Evolutionary conservation across 2,329 filamentous ascomycete genomes (phyloP), one percentile per base, ranked within the genome.

Genomic region (Diaporthe sp.): DNA sequence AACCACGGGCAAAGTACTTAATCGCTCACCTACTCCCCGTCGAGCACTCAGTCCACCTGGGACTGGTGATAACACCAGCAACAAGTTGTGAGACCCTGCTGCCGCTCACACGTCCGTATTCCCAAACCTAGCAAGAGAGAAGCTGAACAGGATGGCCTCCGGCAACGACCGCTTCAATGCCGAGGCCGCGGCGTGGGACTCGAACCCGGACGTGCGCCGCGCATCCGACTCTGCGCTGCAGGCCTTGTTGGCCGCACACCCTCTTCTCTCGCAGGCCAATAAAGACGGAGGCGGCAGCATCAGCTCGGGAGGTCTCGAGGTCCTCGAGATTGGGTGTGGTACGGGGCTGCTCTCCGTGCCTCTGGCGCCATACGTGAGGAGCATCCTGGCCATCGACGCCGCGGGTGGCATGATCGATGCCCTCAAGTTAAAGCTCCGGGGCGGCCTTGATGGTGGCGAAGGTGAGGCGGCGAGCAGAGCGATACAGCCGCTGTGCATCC

Each of bases 301-400:
- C 70, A 7, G 63, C 78, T 78, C 8, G 72, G 76, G 68, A 44
- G 78, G 81, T 79, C 19, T 86, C 37, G 83, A 88, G 73, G 84
- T 90, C 10, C 86, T 91, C 3, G 89, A 91, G 79, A 85, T 91
- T 25, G 89, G 89, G 70, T 89, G 88, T 76, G 89, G 89, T 65
- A 91, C 89, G 5, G 89, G 89, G 12, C 84, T 90, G 0, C 84
- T 91, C 32, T 88, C 86, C 13, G 82, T 88, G 61, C 82, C 81
- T 12, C 81, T 90, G 3, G 85, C 88, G 0, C 88, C 88, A 0
- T 80, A 85, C 42, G 85, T 87, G 7, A 84, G 82, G 55, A 83
- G 82, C 10, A 79, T 91, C 7, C 84, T 88, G 3, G 88, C 88
- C 55, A 83, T 91, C 27, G 89, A 91, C 76, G 85, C 87, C 0